These are phyloP conservation scores for Neophaeococcomyces aloes DNA, from an alignment of 2,329 filamentous ascomycete genomes.

Conservation along the genomic window DNA sequence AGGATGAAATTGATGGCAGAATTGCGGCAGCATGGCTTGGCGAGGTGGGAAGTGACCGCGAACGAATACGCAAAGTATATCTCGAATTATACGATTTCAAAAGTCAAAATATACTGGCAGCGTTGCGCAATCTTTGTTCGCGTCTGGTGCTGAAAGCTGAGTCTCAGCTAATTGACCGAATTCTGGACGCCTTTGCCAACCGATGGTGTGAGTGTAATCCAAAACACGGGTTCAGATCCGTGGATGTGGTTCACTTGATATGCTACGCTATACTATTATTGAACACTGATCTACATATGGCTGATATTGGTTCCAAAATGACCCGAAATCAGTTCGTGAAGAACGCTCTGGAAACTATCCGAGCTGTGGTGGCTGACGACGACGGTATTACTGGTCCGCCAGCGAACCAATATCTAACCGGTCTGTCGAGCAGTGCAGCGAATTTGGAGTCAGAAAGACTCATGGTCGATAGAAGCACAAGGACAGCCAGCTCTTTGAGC, in stretches of 20 bases:
- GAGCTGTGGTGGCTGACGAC: slow-evolving; percentile 61
- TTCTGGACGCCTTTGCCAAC: slow-evolving; percentile 77
- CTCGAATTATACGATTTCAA: slow-evolving; percentile 87
- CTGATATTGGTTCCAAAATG: slow-evolving; percentile 95
- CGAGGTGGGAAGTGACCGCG: slow-evolving; percentile 48
- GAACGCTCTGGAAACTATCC: slow-evolving; percentile 87
- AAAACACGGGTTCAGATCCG: slow-evolving; percentile 79
- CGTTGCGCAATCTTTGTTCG: slow-evolving; percentile 69
- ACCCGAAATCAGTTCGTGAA: slow-evolving; percentile 88
- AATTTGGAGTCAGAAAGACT: neutral
- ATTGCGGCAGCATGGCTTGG: slow-evolving; percentile 84
- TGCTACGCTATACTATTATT: slow-evolving; percentile 91
- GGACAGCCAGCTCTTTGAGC: slow-evolving; percentile 10
- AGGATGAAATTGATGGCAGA: slow-evolving; percentile 67
- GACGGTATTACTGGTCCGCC: slow-evolving; percentile 3
- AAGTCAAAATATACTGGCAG: slow-evolving; percentile 65
- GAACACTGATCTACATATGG: slow-evolving; percentile 91
- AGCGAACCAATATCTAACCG: slow-evolving; percentile 7
- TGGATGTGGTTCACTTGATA: slow-evolving; percentile 92
- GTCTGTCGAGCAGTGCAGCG: neutral
- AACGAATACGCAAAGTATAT: slow-evolving; percentile 58
- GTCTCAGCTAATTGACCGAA: slow-evolving; percentile 92
- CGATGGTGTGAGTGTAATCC: slow-evolving; percentile 92
- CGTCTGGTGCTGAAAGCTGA: slow-evolving; percentile 78
- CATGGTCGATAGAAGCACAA: slow-evolving; percentile 3